Evolutionary conservation across 257 asterid genomes (phyloP).

Genomic region (Echium plantagineum): DNA sequence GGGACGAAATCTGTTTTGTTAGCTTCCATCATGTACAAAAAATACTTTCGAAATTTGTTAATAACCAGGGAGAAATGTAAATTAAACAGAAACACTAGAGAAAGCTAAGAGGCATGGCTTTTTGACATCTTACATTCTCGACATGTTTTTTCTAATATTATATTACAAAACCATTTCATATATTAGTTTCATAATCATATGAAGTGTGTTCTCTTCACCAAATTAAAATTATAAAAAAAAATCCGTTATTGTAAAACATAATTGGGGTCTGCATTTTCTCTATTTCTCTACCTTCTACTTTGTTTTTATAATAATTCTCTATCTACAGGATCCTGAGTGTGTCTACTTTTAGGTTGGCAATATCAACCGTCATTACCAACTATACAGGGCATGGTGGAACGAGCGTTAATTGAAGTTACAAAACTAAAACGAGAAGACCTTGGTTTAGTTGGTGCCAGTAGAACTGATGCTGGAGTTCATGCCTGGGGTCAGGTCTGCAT

Average conservation of each 20-base stretch:
- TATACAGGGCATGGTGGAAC: slow-evolving; percentile 59
- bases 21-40: no score
- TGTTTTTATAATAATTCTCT: not conserved
- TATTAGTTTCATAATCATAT: not conserved
- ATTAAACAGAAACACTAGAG: not conserved
- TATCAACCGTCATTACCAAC: slow-evolving; percentile 77
- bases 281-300: not conserved
- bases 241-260: not conserved
- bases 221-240: no score
- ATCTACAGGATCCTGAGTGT: slow-evolving; percentile 6
- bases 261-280: not conserved
- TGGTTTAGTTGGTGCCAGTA: slow-evolving; percentile 62
- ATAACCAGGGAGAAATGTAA: not conserved
- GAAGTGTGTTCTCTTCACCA: not conserved
- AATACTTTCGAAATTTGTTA: no score
- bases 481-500: slow-evolving; percentile 85
- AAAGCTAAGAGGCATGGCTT: not conserved
- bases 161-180: not conserved
- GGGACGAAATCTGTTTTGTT: no score
- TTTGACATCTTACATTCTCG: not conserved
- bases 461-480: slow-evolving; percentile 97
- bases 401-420: slow-evolving; percentile 47
- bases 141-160: not conserved
- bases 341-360: slow-evolving; percentile 60
- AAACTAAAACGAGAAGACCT: slow-evolving; percentile 63